Base-by-base conservation (phyloP, 2,329 filamentous ascomycete species). In the Venturia aucupariae region DNA sequence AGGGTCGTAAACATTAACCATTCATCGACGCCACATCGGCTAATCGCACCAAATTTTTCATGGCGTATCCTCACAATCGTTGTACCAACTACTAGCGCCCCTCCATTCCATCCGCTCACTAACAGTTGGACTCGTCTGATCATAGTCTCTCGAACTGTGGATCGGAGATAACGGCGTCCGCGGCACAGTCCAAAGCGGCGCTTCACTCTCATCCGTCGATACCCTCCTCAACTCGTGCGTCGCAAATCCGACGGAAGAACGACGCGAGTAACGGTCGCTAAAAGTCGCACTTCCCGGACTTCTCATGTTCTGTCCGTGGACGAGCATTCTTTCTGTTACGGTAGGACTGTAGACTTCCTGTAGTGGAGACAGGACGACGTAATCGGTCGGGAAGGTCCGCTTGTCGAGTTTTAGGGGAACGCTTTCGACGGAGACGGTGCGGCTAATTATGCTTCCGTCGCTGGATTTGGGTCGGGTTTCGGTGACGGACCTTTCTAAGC, bases 1-100 rank as follows among this genome's bases (percentile, higher is more conserved):
- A 57, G 35, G 46, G 46, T 57, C 27, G 22, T 57, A 35, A 35
- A 57, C 51, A 57, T 57, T 57, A 57, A 35, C 51, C 51, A 57
- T 2, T 6, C 27, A n/a, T n/a, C 7, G 11, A 32, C 51, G 51
- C 15, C 51, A 57, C 51, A 35, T n/a, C 27, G 51, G 27, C 19
- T 35, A 32, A 35, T 27, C 24, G 27, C 51, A 57, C 30, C 51
- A 11, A 6, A 8, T 15, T 51, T 57, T 22, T 35, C 51, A 57
- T 3, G 30, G 51, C 15, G 51, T 32, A 57, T 57, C 51, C 24
- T 60, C 59, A 42, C 41, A 17, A 6, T 60, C 59, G 13, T 41
- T 24, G 17, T 27, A 60, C 59, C 59, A 60, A 24, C 27, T 38
- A 4, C 22, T 42, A 17, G 59, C 59, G 41, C 59, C 59, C 35